These are phyloP conservation scores for Vicia sativa DNA, from an alignment of 306 rosid species.

Conservation along the genomic window DNA sequence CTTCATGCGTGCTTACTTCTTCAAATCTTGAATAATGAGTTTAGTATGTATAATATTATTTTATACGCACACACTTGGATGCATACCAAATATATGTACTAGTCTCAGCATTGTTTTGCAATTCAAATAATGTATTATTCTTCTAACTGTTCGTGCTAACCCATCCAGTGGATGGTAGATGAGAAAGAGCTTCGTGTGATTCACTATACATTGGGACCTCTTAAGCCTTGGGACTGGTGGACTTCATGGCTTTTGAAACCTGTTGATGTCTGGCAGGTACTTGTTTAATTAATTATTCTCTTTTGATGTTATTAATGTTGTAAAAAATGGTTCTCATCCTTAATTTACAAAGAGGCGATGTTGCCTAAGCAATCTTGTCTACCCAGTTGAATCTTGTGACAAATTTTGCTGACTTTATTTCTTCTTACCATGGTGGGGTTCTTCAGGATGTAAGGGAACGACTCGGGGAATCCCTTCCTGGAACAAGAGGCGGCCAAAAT, in stretches of 20 bases:
- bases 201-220: constrained; percentile 97
- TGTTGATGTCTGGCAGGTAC: constrained; percentile 99
- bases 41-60: constrained; percentile 12
- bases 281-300: constrained; percentile 31
- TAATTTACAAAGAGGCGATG: neutral
- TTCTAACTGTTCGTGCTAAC: constrained; percentile 35
- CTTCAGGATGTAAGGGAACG: constrained; percentile 78
- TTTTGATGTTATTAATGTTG: constrained; percentile 8
- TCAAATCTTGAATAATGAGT: constrained; percentile 11
- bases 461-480: constrained; percentile 86
- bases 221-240: constrained; percentile 99
- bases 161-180: constrained; percentile 93
- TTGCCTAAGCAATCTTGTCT: constrained; percentile 8
- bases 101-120: constrained; percentile 3
- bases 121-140: constrained; percentile 26
- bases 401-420: constrained; percentile 19
- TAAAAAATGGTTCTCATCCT: neutral
- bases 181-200: constrained; percentile 89
- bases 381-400: constrained; percentile 30
- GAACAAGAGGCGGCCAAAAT: constrained; percentile 85
- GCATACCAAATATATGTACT: constrained; percentile 18
- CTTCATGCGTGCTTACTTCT: constrained; percentile 10
- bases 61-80: neutral
- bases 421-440: constrained; percentile 37
- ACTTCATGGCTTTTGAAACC: constrained; percentile 99